Evolutionary conservation across 371 early-diverging fungal species (phyloP).

Genomic region (Apophysomyces variabilis): DNA sequence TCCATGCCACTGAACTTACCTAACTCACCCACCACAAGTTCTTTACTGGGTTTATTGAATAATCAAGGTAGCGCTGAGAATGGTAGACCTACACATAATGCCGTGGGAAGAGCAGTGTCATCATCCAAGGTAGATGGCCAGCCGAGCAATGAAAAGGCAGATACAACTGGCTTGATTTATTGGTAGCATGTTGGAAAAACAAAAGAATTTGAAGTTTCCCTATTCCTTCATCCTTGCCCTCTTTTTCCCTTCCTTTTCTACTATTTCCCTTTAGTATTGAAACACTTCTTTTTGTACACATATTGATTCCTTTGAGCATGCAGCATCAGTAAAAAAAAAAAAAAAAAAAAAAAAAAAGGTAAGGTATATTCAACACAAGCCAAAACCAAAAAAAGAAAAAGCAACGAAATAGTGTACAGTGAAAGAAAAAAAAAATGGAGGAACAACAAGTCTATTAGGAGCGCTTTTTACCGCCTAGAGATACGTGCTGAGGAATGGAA

Average conservation of each 20-base stretch:
- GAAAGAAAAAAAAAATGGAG: background rate
- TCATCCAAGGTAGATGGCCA: background rate
- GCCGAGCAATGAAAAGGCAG: background rate
- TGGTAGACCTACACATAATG: background rate
- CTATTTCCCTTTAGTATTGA: too few species aligned
- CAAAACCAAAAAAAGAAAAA: background rate
- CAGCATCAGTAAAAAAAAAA: background rate
- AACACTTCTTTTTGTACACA: background rate
- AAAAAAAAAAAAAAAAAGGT: too few species aligned
- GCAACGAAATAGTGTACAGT: background rate
- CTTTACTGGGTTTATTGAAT: conserved; percentile 15
- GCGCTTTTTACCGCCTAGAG: conserved; percentile 20
- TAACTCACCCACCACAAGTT: conserved; percentile 17
- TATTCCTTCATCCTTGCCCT: too few species aligned
- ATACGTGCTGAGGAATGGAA: conserved; percentile 37
- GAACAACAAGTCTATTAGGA: background rate
- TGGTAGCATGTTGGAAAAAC: background rate
- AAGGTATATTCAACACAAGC: too few species aligned
- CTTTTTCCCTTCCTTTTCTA: background rate
- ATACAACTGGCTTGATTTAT: conserved; percentile 6
- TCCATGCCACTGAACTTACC: conserved; percentile 22
- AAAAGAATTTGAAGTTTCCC: background rate
- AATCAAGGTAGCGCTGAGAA: background rate
- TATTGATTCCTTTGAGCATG: background rate
- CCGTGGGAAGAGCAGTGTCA: background rate